Base-by-base conservation (phyloP, 176 grass and related monocot species). In the Echinochloa phyllopogon region DNA sequence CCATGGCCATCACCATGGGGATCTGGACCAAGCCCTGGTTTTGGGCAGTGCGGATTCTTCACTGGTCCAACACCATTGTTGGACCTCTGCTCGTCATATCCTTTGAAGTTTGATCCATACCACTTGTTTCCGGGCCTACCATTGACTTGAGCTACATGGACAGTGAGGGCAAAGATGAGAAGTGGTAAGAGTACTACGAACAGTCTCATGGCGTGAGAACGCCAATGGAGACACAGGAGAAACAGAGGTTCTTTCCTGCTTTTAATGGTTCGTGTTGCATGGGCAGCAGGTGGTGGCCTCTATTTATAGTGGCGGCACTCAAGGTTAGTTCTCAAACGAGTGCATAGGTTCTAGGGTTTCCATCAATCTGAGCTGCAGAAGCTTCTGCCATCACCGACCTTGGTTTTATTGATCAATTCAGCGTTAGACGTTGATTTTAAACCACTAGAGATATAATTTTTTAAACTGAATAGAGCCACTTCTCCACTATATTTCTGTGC, bases 41-140 rank as follows among this genome's bases (percentile, higher is more conserved):
- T 88, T 6, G 86, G 65, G 24, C 86, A 88, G 52, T 88, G 86
- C 16, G 86, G 80, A 38, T 88, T 88, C 6, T 88, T 78, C 65
- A 83, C 80, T 0, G 80, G 86, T 5, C 86, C 86, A 55, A 72
- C 45, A 18, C 80, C 80, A 88, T 69, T 45, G 62, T 78, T 72
- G 2, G 38, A 68, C 1, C 29, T 77, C 14, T 65, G 63, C 9
- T 36, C 27, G 25, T 18, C 74, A 6, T 38, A 1, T 4, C 8
- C 57, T 8, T 4, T 0, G 42, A 14, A 65, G 3, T 25, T 10
- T 7, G 16, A 14, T 21, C 44, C 15, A 5, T 61, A 29, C 21
- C 33, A 49, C 36, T 5, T 11, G 8, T 17, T 9, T 8, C 47
- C 2, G 7, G 70, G 24, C 20, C 72, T 76, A 10, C 16, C 76